Evolutionary conservation across 495 filamentous ascomycete genomes (phyloP), one percentile per base, ranked within the genome.

Genomic region (Apiosordaria backusii): DNA sequence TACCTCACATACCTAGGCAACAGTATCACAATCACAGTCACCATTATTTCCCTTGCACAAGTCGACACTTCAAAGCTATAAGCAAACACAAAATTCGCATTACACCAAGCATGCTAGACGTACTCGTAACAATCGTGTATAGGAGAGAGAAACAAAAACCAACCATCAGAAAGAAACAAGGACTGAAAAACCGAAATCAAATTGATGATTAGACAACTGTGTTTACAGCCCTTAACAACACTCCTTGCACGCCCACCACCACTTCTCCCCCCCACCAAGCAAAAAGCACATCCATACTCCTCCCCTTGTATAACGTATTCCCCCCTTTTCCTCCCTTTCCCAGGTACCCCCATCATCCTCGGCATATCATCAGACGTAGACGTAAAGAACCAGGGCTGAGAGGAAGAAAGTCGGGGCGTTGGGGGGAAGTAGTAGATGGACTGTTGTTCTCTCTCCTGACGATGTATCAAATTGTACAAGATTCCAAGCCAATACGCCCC

Each of bases 391-490:
- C 45, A 18, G 35, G 60, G 55, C 21, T 15, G 55, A 26, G 35
- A 13, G 50, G 57, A 22, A 13, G 50, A 50, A 22, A 21, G 24
- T 60, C 55, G 26, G 53, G 27, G 21, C 29, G 59, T 61, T 61
- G 45, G 57, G 57, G 66, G 67, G 71, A 72, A 70, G 67, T 65
- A 75, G 69, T 65, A 67, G 67, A 66, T 72, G 54, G 65, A 69
- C 63, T 64, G 66, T 70, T 63, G 27, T 73, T 27, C 69, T 75
- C 69, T 75, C 73, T 74, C 75, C 74, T 71, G 71, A 68, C 70
- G 76, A 77, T 75, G 73, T 78, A 78, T 77, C 78, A 81, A 80
- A 80, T 78, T 80, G 78, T 82, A 81, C 80, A 80, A 78, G 74
- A 75, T 75, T 75, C 76, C 75, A 78, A 75, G 73, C 78, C 78